These are phyloP conservation scores for Creolimax fragrantissima DNA, from an alignment of 78 protist genomes.

Conservation along the genomic window DNA sequence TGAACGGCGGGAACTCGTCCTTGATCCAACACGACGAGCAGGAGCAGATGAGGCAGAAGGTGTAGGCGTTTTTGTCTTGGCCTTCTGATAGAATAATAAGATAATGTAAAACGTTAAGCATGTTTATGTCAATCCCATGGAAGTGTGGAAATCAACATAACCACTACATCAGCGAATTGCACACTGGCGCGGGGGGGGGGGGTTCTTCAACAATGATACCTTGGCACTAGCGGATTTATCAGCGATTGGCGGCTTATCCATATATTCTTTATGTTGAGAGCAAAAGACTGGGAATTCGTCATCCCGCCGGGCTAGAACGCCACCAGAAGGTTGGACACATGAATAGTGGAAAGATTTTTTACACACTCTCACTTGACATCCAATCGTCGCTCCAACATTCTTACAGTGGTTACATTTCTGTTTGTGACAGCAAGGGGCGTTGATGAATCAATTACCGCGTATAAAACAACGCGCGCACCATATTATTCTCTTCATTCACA, in stretches of 20 bases:
- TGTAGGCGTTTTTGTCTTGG: not conserved
- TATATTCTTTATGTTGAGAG: not conserved
- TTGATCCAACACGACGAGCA: not conserved
- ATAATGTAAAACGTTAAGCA: not conserved
- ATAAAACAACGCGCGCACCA: not conserved
- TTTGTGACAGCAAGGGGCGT: not conserved
- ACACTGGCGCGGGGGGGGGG: not conserved
- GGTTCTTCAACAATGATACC: not conserved
- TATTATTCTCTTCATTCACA: not conserved
- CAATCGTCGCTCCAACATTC: not conserved
- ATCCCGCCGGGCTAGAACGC: not conserved
- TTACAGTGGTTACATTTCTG: not conserved
- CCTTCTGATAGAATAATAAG: not conserved
- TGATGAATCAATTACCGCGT: not conserved
- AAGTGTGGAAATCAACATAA: not conserved
- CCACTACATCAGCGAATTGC: not conserved
- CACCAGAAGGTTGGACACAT: not conserved
- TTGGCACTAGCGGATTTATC: not conserved
- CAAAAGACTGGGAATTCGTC: not conserved
- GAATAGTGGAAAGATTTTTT: not conserved
- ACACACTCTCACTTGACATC: not conserved
- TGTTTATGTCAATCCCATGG: too few species aligned
- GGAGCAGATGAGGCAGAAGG: not conserved
- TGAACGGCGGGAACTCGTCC: not conserved
- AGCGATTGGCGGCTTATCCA: not conserved